Base-by-base conservation (phyloP, 2,329 filamentous ascomycete genomes). In the Beauveria sp. region DNA sequence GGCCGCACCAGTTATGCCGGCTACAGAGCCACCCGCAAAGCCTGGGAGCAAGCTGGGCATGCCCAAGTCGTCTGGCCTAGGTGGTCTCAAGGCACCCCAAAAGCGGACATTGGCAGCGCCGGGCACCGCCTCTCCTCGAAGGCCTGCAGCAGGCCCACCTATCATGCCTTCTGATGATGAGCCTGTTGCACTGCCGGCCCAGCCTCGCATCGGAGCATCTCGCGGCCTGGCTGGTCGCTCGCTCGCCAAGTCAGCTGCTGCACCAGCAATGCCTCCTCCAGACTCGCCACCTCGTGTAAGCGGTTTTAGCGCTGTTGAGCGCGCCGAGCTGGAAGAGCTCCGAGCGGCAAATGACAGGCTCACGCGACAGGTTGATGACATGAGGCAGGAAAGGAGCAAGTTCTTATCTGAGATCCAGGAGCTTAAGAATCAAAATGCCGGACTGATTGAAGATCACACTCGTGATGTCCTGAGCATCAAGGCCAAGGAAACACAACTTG, bases 371-470 rank as follows among this genome's bases (percentile, higher is more conserved):
- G 84, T 87, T 10, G 91, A 96, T 59, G 92, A 96, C 50, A 79
- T 92, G 67, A 85, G 91, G 59, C 84, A 90, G 52, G 93, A 97
- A 70, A 87, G 91, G 64, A 85, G 87, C 62, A 92, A 88, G 69
- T 82, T 96, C 54, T 83, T 86, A 63, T 94, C 91, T 0, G 91
- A 97, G 72, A 88, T 97, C 47, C 89, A 93, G 67, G 94, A 97
- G 74, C 82, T 99, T 34, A 96, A 97, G 76, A 96, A 96, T 69
- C 91, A 97, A 72, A 99, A 99, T 69, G 94, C 94, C 26, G 89
- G 94, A 64, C 80, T 99, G 40, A 99, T 99, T 63, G 94, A 99
- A 75, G 93, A 97, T 69, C 93, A 97, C 72, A 99, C 94, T 0
- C 84, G 93, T 53, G 93, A 99, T 69, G 91, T 97, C 0, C 80